Conservation (phyloP, 768 basidiomycete genomes). For the Termitomyces sp. region DNA sequence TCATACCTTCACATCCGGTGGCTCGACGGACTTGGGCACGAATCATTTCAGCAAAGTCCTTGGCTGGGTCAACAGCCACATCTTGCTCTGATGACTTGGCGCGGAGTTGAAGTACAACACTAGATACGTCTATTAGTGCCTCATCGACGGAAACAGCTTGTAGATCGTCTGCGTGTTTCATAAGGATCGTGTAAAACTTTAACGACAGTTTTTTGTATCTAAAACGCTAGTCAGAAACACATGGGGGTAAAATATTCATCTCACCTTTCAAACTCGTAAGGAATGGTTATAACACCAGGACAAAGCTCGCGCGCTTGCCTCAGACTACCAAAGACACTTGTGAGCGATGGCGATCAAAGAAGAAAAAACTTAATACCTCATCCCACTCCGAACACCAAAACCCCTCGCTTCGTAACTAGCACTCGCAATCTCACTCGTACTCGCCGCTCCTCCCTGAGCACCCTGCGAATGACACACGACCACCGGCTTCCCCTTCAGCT, state of each 20-base stretch:
- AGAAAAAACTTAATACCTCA: conserved; percentile 56
- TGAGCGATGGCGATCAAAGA: conserved; percentile 4
- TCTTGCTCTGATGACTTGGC: conserved; percentile 20
- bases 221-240: background rate
- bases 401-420: conserved; percentile 89
- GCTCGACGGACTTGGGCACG: conserved; percentile 66
- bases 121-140: conserved; percentile 85
- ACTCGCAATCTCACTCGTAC: conserved; percentile 93
- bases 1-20: conserved; percentile 83
- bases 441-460: conserved; percentile 59
- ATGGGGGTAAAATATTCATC: conserved; percentile 10
- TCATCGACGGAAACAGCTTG: conserved; percentile 97
- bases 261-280: conserved; percentile 90
- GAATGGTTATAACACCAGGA: conserved; percentile 66
- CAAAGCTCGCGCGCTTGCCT: conserved; percentile 69
- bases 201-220: conserved; percentile 84
- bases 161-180: conserved; percentile 84
- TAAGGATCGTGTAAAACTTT: conserved; percentile 88
- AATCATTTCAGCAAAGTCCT: conserved; percentile 76
- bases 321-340: conserved; percentile 36
- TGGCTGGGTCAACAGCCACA: conserved; percentile 51
- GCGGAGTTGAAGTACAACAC: conserved; percentile 39
- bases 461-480: conserved; percentile 96
- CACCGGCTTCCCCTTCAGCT: conserved; percentile 81
- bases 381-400: conserved; percentile 89